These are phyloP conservation scores for Pleurotus citrinopileatus DNA, from an alignment of 768 basidiomycete genomes.

Conservation along the genomic window DNA sequence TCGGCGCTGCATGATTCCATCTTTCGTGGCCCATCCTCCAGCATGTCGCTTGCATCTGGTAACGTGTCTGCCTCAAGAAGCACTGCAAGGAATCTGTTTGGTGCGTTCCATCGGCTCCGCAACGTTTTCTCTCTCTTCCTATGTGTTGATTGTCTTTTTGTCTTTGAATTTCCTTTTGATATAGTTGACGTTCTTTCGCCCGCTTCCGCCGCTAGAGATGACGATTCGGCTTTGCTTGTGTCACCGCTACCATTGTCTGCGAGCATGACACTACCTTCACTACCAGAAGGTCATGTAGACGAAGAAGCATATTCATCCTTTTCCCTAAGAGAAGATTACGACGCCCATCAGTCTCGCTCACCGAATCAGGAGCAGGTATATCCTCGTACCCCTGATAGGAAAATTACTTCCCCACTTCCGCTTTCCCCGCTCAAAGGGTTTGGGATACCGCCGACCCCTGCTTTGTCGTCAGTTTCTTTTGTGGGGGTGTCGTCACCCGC, in stretches of 20 bases:
- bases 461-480: constrained; percentile 1
- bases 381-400: neutral
- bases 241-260: constrained; percentile 2
- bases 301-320: neutral
- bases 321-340: neutral
- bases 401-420: constrained; percentile 1
- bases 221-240: constrained; percentile 4
- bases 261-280: neutral
- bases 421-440: constrained; percentile 2
- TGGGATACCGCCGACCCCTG: neutral
- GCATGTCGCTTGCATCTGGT: neutral
- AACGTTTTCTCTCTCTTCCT: neutral
- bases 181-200: constrained; percentile 7
- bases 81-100: constrained; percentile 4
- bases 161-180: neutral
- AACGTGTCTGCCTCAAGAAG: neutral
- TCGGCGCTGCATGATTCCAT: constrained; percentile 8
- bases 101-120: neutral
- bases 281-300: neutral
- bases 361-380: neutral
- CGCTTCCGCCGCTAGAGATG: neutral
- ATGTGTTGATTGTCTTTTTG: neutral
- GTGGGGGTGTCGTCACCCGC: neutral
- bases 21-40: constrained; percentile 1
- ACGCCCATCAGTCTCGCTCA: neutral